These are phyloP conservation scores for Hansenula lynferdii DNA, from an alignment of 1,139 yeast genomes.

Conservation along the genomic window DNA sequence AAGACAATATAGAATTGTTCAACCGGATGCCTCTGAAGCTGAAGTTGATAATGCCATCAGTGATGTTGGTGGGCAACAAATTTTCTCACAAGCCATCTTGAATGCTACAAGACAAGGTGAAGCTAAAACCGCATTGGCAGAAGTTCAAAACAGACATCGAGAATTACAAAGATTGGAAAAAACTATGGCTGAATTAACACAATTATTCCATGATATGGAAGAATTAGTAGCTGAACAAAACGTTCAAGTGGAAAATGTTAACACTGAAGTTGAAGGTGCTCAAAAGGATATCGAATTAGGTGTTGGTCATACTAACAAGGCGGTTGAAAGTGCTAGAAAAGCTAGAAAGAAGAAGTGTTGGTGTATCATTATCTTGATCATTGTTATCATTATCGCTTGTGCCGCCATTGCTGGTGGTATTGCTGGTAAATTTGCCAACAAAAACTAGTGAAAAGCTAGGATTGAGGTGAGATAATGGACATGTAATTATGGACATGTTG, in stretches of 20 bases:
- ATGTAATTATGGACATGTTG: too few species aligned
- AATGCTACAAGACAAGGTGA: constrained; percentile 95
- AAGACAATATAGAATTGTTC: constrained; percentile 88
- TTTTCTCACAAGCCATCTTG: constrained; percentile 89
- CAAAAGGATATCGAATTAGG: constrained; percentile 93
- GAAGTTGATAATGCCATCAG: constrained; percentile 83
- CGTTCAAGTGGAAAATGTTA: constrained; percentile 78
- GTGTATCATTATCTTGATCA: constrained; percentile 65
- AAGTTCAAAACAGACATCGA: constrained; percentile 94
- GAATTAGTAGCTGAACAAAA: constrained; percentile 95
- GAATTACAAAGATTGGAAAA: constrained; percentile 93
- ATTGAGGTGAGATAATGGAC: too few species aligned
- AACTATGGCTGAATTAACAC: constrained; percentile 94
- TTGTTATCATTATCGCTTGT: constrained; percentile 66
- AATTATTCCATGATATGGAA: constrained; percentile 94
- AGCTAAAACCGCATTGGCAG: constrained; percentile 91
- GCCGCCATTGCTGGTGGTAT: constrained; percentile 25
- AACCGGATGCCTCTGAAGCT: constrained; percentile 86
- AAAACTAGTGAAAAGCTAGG: neutral
- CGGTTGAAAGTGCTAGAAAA: constrained; percentile 81
- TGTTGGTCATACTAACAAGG: constrained; percentile 89
- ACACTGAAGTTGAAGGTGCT: constrained; percentile 75
- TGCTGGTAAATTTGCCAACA: constrained; percentile 6
- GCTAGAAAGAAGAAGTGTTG: constrained; percentile 92
- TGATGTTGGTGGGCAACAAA: constrained; percentile 82